Evolutionary conservation across 371 early-diverging fungal genomes (phyloP).

Genomic region (Rhizopus arrhizus): DNA sequence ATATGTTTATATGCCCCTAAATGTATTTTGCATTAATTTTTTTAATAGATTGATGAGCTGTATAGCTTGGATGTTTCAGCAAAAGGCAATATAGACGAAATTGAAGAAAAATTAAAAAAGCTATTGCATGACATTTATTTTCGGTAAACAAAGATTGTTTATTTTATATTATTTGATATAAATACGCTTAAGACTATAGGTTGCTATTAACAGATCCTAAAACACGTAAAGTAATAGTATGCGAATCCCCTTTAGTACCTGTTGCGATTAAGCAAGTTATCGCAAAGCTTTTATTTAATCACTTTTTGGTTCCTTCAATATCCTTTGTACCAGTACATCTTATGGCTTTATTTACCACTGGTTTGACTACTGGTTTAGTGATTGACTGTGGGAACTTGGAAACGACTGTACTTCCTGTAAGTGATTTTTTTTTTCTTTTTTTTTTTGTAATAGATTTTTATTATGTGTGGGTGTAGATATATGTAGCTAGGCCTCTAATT

Average conservation of each 20-base stretch:
- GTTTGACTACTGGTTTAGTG: conserved; percentile 78
- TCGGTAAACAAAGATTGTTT: conserved; percentile 27
- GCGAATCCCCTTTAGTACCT: conserved; percentile 79
- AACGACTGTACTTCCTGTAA: conserved; percentile 80
- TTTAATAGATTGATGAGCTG: conserved; percentile 41
- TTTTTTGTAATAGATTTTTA: not conserved
- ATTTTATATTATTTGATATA: not conserved
- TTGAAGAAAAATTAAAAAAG: conserved; percentile 47
- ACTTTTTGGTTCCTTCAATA: conserved; percentile 82
- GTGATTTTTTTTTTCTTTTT: conserved; percentile 10
- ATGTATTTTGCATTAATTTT: not conserved
- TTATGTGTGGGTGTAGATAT: conserved; percentile 56
- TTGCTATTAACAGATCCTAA: conserved; percentile 84
- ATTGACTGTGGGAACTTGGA: conserved; percentile 82
- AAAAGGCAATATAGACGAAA: conserved; percentile 32
- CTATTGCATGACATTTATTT: conserved; percentile 51
- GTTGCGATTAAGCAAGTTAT: conserved; percentile 73
- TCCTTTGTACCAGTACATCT: conserved; percentile 80
- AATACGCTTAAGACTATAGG: conserved; percentile 31
- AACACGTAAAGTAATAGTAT: conserved; percentile 83
- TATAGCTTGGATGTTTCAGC: conserved; percentile 58
- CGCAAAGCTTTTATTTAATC: conserved; percentile 74
- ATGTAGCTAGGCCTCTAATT: conserved; percentile 74
- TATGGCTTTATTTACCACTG: conserved; percentile 79
- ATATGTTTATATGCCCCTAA: not conserved